These are phyloP conservation scores for Didymella segeticola DNA, from an alignment of 2,329 filamentous ascomycete genomes.

Conservation along the genomic window DNA sequence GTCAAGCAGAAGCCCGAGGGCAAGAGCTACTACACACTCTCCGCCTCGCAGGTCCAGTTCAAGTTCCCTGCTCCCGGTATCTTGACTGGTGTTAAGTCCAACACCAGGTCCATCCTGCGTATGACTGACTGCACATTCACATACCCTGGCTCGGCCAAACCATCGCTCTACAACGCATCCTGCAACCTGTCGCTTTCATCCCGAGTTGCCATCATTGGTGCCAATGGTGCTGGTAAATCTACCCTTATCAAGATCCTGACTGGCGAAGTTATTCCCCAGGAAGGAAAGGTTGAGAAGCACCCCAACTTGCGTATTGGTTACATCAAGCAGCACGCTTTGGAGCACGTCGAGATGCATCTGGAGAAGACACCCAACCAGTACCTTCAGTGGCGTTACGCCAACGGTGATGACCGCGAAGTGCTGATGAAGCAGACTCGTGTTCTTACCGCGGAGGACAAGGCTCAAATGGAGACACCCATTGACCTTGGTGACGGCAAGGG, in stretches of 20 bases:
- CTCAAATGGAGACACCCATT: conserved; percentile 89
- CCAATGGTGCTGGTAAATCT: conserved; percentile 97
- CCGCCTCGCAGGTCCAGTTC: conserved; percentile 87
- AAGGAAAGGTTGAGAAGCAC: conserved; percentile 94
- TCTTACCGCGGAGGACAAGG: conserved; percentile 81
- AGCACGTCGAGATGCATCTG: conserved; percentile 99
- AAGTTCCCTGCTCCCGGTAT: conserved; percentile 98
- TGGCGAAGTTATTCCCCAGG: conserved; percentile 83
- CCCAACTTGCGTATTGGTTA: conserved; percentile 98
- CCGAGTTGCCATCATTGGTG: conserved; percentile 93
- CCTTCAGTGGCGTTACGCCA: conserved; percentile 96
- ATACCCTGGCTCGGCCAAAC: conserved; percentile 89
- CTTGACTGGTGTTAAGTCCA: conserved; percentile 91
- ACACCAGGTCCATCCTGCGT: conserved; percentile 90
- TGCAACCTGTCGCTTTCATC: conserved; percentile 88
- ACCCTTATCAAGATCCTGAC: conserved; percentile 98
- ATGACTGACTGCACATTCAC: conserved; percentile 92
- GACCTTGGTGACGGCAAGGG: conserved; percentile 85
- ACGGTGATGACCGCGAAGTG: conserved; percentile 96
- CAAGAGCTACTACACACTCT: conserved; percentile 97
- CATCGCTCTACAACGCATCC: conserved; percentile 86
- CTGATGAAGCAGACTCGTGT: conserved; percentile 97
- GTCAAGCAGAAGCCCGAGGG: conserved; percentile 91
- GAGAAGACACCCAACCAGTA: conserved; percentile 99
- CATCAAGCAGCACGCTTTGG: conserved; percentile 98